Evolutionary conservation across 345 rosid genomes (phyloP).

Genomic region (Murraya paniculata): DNA sequence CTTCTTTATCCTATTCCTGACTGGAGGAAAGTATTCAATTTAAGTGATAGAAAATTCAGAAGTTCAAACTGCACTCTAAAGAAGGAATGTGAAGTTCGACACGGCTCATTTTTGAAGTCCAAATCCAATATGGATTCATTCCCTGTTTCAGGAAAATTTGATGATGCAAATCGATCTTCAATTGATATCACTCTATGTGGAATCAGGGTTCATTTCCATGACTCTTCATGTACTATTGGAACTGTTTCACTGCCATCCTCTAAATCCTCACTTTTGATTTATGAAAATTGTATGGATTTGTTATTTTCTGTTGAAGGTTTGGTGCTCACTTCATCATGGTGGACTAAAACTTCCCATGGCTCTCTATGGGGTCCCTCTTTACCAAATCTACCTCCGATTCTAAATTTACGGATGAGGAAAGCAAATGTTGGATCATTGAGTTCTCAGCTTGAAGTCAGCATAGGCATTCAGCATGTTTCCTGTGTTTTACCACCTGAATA

Average conservation of each 20-base stretch:
- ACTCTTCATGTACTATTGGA: conserved; percentile 70
- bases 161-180: conserved; percentile 26
- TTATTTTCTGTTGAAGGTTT: conserved; percentile 65
- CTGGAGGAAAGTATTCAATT: conserved; percentile 50
- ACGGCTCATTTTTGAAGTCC: conserved; percentile 20
- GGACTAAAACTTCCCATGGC: conserved; percentile 45
- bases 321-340: conserved; percentile 65
- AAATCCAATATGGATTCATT: conserved; percentile 24
- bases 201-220: conserved; percentile 74
- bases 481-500: conserved; percentile 70
- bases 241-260: conserved; percentile 51
- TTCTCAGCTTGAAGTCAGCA: conserved; percentile 70
- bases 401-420: conserved; percentile 68
- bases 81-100: conserved; percentile 24
- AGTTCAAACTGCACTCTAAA: conserved; percentile 32
- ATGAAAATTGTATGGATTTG: conserved; percentile 53
- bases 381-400: conserved; percentile 50
- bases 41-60: conserved; percentile 37
- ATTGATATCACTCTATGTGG: conserved; percentile 51
- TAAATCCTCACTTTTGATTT: conserved; percentile 41
- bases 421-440: conserved; percentile 37
- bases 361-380: conserved; percentile 69
- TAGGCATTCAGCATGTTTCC: conserved; percentile 80
- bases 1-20: conserved; percentile 44
- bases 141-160: conserved; percentile 24